Evolutionary conservation across 2,329 filamentous ascomycete genomes (phyloP).

Genomic region (Beauveria sp.): DNA sequence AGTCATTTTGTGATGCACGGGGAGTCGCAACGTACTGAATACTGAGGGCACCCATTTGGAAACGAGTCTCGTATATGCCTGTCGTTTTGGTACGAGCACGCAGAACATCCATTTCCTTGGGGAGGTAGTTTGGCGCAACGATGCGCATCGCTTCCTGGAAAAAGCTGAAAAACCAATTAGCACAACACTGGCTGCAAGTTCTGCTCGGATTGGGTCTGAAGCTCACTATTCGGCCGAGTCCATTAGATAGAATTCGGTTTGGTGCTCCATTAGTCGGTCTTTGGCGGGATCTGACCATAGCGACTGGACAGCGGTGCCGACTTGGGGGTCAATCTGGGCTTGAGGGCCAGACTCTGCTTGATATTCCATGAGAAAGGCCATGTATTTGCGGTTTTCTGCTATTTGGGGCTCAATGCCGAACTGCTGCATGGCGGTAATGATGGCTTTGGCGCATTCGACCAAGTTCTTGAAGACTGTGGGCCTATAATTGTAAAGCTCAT

Average conservation of each 20-base stretch:
- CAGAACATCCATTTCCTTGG: constrained; percentile 89
- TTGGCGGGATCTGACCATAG: constrained; percentile 88
- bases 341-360: constrained; percentile 86
- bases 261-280: constrained; percentile 77
- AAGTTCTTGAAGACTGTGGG: constrained; percentile 98
- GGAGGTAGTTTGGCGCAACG: constrained; percentile 75
- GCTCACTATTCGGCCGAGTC: constrained; percentile 96
- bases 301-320: constrained; percentile 75
- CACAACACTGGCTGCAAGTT: background rate
- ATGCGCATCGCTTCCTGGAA: constrained; percentile 90
- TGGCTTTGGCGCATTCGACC: constrained; percentile 89
- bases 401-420: constrained; percentile 76
- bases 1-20: background rate
- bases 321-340: constrained; percentile 69
- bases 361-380: constrained; percentile 78
- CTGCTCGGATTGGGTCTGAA: background rate
- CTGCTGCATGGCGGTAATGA: constrained; percentile 85
- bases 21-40: constrained; percentile 69
- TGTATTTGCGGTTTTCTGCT: constrained; percentile 63
- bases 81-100: constrained; percentile 96
- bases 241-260: constrained; percentile 98
- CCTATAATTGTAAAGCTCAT: constrained; percentile 89
- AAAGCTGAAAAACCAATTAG: constrained; percentile 54
- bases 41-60: constrained; percentile 96
- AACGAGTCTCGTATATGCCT: constrained; percentile 97